Percentiles rank a stretch among this genome's conserved stretches.
Evolutionary conservation across 2,329 filamentous ascomycete genomes (phyloP).

Genomic region (Aureobasidium zeae): DNA sequence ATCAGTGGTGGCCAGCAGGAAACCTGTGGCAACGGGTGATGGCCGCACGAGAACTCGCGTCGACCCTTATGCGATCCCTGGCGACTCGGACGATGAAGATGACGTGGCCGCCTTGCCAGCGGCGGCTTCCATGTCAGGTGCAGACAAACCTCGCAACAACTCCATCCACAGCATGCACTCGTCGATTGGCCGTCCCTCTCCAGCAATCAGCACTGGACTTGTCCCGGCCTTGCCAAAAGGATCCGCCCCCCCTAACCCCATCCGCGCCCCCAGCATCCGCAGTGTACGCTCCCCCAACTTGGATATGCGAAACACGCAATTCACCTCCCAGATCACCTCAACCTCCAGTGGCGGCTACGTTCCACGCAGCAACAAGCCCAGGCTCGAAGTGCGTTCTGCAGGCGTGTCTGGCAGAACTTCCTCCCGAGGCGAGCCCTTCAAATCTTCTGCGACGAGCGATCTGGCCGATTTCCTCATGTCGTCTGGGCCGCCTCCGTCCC

Average conservation of each 20-base stretch:
- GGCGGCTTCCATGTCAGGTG: conserved; percentile 22
- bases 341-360: conserved; percentile 13
- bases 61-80: conserved; percentile 90
- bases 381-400: conserved; percentile 16
- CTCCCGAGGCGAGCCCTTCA: conserved; percentile 21
- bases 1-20: not conserved
- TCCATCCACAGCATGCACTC: conserved; percentile 5
- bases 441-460: conserved; percentile 29
- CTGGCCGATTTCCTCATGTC: conserved; percentile 37
- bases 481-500: conserved; percentile 28
- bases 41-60: conserved; percentile 67
- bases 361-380: conserved; percentile 17
- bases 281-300: conserved; percentile 16
- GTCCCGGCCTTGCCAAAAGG: not conserved
- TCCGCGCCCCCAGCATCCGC: conserved; percentile 14
- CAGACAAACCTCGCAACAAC: not conserved
- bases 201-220: not conserved
- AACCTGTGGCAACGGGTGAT: conserved; percentile 25
- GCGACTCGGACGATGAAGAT: conserved; percentile 45
- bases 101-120: conserved; percentile 36
- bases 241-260: conserved; percentile 2
- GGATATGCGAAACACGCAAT: too few species aligned
- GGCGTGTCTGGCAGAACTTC: conserved; percentile 25
- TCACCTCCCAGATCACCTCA: conserved; percentile 19
- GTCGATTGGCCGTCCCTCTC: conserved; percentile 5